Evolutionary conservation across 2,329 filamentous ascomycete species (phyloP).

Genomic region (Hymenoscyphus occultus): DNA sequence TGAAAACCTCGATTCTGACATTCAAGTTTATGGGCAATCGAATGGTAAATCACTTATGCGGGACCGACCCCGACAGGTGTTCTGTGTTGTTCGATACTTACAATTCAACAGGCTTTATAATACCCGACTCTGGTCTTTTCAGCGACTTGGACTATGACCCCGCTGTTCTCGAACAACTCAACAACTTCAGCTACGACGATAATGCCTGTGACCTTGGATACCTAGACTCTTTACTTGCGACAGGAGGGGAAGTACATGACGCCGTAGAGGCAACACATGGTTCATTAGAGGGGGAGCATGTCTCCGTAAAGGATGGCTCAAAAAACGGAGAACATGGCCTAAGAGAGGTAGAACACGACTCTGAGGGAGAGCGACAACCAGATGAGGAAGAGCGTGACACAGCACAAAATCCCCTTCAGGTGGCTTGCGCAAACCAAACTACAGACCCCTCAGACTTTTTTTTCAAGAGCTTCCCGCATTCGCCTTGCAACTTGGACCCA

Average conservation of each 20-base stretch:
- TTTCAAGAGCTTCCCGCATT: not conserved
- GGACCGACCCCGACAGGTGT: not conserved
- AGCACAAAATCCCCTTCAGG: not conserved
- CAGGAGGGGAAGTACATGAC: too few species aligned
- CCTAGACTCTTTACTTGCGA: too few species aligned
- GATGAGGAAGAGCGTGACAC: not conserved
- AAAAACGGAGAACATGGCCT: too few species aligned
- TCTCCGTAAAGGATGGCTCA: too few species aligned
- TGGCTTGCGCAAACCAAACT: not conserved
- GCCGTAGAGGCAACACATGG: too few species aligned
- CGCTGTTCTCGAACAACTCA: not conserved
- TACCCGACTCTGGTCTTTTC: not conserved
- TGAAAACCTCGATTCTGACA: not conserved
- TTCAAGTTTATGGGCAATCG: not conserved
- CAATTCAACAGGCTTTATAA: not conserved
- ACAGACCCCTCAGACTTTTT: not conserved
- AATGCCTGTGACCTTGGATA: not conserved
- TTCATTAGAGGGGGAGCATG: too few species aligned
- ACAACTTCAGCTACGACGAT: not conserved
- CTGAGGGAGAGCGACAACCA: not conserved
- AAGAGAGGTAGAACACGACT: too few species aligned
- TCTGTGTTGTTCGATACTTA: not conserved
- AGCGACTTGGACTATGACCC: not conserved
- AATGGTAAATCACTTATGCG: not conserved
- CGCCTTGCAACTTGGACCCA: not conserved